Base-by-base conservation (phyloP, 2,329 filamentous ascomycete species). In the Onygenales sp. region DNA sequence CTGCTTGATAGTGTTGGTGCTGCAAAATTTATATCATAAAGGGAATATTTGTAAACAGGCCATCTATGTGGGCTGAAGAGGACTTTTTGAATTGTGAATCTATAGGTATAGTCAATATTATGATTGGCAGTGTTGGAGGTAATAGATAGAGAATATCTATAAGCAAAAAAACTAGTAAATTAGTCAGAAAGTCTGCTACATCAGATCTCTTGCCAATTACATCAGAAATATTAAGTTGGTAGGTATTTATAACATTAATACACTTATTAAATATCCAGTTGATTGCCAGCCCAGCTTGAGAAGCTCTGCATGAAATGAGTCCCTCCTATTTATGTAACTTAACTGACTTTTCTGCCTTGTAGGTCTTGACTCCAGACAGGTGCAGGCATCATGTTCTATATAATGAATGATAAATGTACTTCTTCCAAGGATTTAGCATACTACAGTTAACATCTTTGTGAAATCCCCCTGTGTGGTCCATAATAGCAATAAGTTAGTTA, bases 111-210 rank as follows among this genome's bases (percentile, higher is more conserved):
- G 8, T 62, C 63, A 1, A 72, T 53, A 43, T 77, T 64, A 54
- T 79, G 74, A 49, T 81, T 63, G 2, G 64, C 57, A 0, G 75
- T 68, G 2, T 69, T 62, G 0, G 36, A 44, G 0, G 87, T 0
- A 85, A 89, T 0, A 90, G 68, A 58, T 94, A 89, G 0, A 88
- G 69, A 1, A 92, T 72, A 59, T 93, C 87, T 0, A 85, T 79
- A 4, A 72, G 72, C 7, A 75, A 58, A 2, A 67, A 63, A 0
- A 68, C 59, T 0, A 56, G 31, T 2, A 59, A 42, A 7, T 66
- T 66, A 0, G 66, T 67, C 4, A 74, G 54, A 31, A 75, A 70
- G 5, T 75, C 60, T 44, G 78, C 76, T 0, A 86, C 71, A 0
- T 73, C 64, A 0, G 67, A 63, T 0, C 73, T 68, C 0, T 73